These are phyloP conservation scores for Ophiostoma novo-ulmi DNA, from an alignment of 2,329 filamentous ascomycete genomes.

Conservation along the genomic window DNA sequence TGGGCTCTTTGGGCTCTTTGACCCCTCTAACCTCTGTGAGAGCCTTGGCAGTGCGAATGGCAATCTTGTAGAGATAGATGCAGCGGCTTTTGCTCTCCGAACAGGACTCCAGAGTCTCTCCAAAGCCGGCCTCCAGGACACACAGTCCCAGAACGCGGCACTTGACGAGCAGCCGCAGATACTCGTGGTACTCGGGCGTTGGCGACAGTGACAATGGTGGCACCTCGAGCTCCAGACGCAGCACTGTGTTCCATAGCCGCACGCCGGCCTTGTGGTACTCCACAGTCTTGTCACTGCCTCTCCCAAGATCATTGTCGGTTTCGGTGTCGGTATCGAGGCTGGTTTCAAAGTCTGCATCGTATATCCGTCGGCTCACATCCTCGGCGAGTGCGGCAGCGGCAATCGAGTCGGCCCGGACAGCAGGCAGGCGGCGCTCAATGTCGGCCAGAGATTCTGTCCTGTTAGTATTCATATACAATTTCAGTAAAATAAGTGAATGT, in stretches of 20 bases:
- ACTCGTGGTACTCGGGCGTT: not conserved
- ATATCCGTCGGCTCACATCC: not conserved
- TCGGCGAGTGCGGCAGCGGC: constrained; percentile 22
- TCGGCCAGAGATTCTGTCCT: not conserved
- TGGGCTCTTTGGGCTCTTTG: not conserved
- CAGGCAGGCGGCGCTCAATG: constrained; percentile 21
- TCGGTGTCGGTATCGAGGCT: not conserved
- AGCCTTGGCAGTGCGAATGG: constrained; percentile 35
- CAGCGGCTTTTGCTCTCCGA: not conserved
- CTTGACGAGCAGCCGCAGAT: constrained; percentile 23
- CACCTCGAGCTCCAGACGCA: constrained; percentile 18
- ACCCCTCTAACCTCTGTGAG: constrained; percentile 38
- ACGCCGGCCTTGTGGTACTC: constrained; percentile 19
- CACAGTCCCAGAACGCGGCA: constrained; percentile 58
- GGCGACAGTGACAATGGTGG: not conserved
- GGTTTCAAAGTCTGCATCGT: not conserved
- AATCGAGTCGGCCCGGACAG: constrained; percentile 20
- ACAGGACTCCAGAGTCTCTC: not conserved
- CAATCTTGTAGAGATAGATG: constrained; percentile 19
- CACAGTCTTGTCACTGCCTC: not conserved
- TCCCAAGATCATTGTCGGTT: not conserved
- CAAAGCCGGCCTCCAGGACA: constrained; percentile 35
- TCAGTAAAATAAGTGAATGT: not conserved
- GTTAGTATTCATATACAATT: not conserved
- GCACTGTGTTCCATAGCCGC: constrained; percentile 25